These are phyloP conservation scores for Phaeosphaeriaceae sp. DNA, from an alignment of 2,329 filamentous ascomycete genomes.

Conservation along the genomic window DNA sequence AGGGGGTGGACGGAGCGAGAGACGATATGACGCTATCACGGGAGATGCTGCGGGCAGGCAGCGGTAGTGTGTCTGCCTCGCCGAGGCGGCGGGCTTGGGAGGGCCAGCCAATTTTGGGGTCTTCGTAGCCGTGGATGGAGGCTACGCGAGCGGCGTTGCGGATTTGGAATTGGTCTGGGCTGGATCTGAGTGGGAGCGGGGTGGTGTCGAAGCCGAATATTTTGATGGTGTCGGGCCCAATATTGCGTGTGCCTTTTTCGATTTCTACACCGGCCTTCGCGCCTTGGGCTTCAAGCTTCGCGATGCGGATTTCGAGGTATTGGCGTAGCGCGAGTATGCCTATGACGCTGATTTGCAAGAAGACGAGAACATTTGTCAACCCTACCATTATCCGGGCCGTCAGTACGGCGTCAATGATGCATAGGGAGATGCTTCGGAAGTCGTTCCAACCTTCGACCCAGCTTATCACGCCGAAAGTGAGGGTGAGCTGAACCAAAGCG, in stretches of 20 bases:
- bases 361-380: slow-evolving; percentile 21
- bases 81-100: slow-evolving; percentile 31
- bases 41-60: neutral
- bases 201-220: slow-evolving; percentile 29
- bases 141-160: slow-evolving; percentile 5
- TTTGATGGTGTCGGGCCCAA: slow-evolving; percentile 19
- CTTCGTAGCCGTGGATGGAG: slow-evolving; percentile 23
- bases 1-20: neutral
- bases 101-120: slow-evolving; percentile 28
- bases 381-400: slow-evolving; percentile 22
- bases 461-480: slow-evolving; percentile 27
- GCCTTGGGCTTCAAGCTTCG: slow-evolving; percentile 14
- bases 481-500: slow-evolving; percentile 21
- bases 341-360: slow-evolving; percentile 29
- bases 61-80: neutral
- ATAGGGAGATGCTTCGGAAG: slow-evolving; percentile 33
- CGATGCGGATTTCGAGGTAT: slow-evolving; percentile 37
- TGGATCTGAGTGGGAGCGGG: too few relatives aligned
- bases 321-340: slow-evolving; percentile 26
- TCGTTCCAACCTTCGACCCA: slow-evolving; percentile 29
- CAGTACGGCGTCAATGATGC: slow-evolving; percentile 34
- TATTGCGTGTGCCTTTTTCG: too few relatives aligned
- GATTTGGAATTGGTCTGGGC: slow-evolving; percentile 13
- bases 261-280: neutral
- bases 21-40: too few relatives aligned